A percentile compares a stretch with the other conserved stretches of the same genome.
Conservation (phyloP, 768 basidiomycete species). For the Agaricus blazei region DNA sequence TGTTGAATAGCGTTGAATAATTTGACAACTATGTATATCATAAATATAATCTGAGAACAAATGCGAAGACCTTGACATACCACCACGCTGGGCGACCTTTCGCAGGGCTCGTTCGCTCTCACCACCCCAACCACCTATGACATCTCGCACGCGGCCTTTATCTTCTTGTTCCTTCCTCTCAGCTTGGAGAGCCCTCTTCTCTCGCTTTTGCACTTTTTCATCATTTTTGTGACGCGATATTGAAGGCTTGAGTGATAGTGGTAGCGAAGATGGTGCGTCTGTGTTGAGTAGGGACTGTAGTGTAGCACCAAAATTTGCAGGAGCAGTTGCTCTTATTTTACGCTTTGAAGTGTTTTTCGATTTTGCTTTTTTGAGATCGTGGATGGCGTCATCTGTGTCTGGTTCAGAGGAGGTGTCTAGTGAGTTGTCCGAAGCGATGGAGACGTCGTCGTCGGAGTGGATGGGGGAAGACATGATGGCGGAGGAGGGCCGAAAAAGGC, state of each 20-base stretch:
- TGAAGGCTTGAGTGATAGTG: constrained; percentile 77
- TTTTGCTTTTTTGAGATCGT: constrained; percentile 48
- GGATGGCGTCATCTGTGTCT: constrained; percentile 66
- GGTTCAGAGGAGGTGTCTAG: constrained; percentile 17
- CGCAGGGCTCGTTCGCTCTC: constrained; percentile 71
- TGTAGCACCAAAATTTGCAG: constrained; percentile 69
- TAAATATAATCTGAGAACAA: background rate
- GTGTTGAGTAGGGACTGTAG: constrained; percentile 71
- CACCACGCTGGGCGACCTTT: constrained; percentile 85
- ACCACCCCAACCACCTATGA: constrained; percentile 86
- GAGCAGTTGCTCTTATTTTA: constrained; percentile 74
- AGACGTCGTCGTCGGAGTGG: constrained; percentile 29
- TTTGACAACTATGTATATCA: constrained; percentile 57
- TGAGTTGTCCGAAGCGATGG: constrained; percentile 8
- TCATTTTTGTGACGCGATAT: constrained; percentile 64
- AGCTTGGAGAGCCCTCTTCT: constrained; percentile 63
- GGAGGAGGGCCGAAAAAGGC: constrained; percentile 5
- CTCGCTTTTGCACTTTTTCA: constrained; percentile 68
- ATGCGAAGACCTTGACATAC: constrained; percentile 32
- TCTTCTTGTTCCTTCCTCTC: constrained; percentile 76
- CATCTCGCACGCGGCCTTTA: constrained; percentile 57
- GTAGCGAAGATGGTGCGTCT: constrained; percentile 61
- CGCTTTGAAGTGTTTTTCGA: constrained; percentile 80
- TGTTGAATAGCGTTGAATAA: constrained; percentile 86
- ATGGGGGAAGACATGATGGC: constrained; percentile 47